These are phyloP conservation scores for Phylloboletellus chloephorus DNA, from an alignment of 1,284 basidiomycete species.

Conservation along the genomic window DNA sequence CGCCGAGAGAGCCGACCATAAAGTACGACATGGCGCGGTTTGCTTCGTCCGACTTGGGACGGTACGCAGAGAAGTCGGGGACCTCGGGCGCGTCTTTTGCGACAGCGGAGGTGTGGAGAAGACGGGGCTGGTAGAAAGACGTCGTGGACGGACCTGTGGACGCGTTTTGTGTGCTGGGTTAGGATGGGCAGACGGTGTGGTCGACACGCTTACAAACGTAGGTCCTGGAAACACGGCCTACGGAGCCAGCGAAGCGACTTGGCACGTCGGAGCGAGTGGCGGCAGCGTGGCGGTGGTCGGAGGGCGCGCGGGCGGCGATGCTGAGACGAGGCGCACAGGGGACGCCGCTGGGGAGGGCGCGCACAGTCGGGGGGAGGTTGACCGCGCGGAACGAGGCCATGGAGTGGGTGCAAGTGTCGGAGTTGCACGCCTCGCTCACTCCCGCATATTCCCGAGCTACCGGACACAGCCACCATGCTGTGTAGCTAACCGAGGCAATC, in stretches of 20 bases:
- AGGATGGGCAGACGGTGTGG: conserved; percentile 7
- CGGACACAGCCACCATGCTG: conserved; percentile 26
- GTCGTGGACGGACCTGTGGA: conserved; percentile 43
- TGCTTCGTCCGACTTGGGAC: conserved; percentile 58
- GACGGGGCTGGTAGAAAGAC: conserved; percentile 59
- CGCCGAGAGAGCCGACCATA: conserved; percentile 94
- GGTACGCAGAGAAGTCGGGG: conserved; percentile 87
- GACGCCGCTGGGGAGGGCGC: conserved; percentile 68
- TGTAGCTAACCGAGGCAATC: no score
- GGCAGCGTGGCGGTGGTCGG: conserved; percentile 49
- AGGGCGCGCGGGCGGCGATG: conserved; percentile 58
- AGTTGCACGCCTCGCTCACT: conserved; percentile 4
- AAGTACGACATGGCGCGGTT: conserved; percentile 94
- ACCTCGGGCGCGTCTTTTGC: conserved; percentile 68
- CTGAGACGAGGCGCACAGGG: conserved; percentile 68
- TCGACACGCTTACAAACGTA: conserved; percentile 54
- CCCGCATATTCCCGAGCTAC: conserved; percentile 26
- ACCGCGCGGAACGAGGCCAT: conserved; percentile 69
- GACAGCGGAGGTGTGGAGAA: conserved; percentile 66
- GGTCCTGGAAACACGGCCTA: conserved; percentile 61
- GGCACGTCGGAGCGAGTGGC: conserved; percentile 62
- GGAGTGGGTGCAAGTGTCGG: conserved; percentile 13
- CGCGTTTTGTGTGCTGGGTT: conserved; percentile 11
- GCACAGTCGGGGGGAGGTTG: conserved; percentile 78
- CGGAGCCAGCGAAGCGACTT: conserved; percentile 55